These are phyloP conservation scores for Paraconiothyrium sp. DNA, from an alignment of 2,329 filamentous ascomycete genomes.

Conservation along the genomic window DNA sequence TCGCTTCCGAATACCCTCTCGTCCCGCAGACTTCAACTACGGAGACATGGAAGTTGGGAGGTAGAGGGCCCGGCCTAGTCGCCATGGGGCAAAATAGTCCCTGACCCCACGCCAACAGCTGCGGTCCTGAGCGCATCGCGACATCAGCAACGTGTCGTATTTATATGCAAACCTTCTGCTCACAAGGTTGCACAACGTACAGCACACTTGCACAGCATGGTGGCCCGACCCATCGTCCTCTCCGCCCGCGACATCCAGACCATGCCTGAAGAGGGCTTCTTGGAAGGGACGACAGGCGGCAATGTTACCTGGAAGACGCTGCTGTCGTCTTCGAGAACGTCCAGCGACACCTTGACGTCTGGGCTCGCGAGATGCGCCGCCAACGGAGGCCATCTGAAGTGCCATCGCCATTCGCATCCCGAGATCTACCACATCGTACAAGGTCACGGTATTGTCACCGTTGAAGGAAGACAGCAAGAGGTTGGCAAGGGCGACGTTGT, in stretches of 20 bases:
- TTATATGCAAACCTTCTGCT: background rate
- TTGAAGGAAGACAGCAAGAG: constrained; percentile 48
- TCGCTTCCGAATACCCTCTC: background rate
- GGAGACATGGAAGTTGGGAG: background rate
- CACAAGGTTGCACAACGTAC: background rate
- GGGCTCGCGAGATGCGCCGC: constrained; percentile 50
- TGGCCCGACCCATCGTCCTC: constrained; percentile 8
- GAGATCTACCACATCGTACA: constrained; percentile 56
- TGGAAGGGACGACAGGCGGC: constrained; percentile 18
- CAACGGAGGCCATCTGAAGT: constrained; percentile 46
- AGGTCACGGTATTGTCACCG: constrained; percentile 49
- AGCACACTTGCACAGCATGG: constrained; percentile 6
- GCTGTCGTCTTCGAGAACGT: constrained; percentile 46
- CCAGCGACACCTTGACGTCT: constrained; percentile 48
- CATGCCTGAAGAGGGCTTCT: background rate
- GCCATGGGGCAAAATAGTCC: background rate
- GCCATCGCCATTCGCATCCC: constrained; percentile 54
- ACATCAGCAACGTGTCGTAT: background rate
- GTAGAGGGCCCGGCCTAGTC: background rate
- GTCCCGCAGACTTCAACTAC: no score
- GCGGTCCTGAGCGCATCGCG: background rate
- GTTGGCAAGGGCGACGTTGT: constrained; percentile 42
- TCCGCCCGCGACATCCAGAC: constrained; percentile 1
- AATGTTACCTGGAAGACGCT: constrained; percentile 54
- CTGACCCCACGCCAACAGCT: background rate